A percentile compares a stretch with the other conserved stretches of the same genome.
These are phyloP conservation scores for Ajuga reptans DNA, from an alignment of 305 asterid species.

Conservation along the genomic window DNA sequence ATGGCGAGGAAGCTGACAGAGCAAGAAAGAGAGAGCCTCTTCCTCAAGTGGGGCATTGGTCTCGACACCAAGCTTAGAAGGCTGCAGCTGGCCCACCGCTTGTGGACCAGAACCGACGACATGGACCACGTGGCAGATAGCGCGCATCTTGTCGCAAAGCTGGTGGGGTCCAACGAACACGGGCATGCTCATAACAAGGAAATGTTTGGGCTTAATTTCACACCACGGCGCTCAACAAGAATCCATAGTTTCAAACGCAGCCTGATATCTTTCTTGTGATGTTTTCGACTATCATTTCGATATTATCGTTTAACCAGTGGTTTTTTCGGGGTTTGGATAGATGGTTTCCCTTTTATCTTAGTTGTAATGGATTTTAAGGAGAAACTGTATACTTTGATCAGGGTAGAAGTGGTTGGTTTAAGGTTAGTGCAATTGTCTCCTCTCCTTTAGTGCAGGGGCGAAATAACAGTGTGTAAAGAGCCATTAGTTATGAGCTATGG, in stretches of 20 bases:
- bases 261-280: slow-evolving; percentile 49
- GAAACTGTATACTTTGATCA: background rate
- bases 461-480: no score
- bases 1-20: slow-evolving; percentile 70
- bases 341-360: background rate
- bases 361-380: slow-evolving; percentile 14
- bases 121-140: slow-evolving; percentile 64
- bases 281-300: background rate
- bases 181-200: slow-evolving; percentile 56
- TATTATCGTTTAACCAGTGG: background rate
- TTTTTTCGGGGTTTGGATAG: background rate
- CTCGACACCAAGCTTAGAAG: slow-evolving; percentile 60
- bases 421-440: slow-evolving; percentile 13
- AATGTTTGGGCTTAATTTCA: slow-evolving; percentile 75
- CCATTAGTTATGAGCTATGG: no score
- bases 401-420: slow-evolving; percentile 17
- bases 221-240: slow-evolving; percentile 47
- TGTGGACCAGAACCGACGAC: slow-evolving; percentile 65
- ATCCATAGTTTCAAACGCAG: slow-evolving; percentile 53
- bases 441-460: background rate
- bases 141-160: slow-evolving; percentile 64
- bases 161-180: slow-evolving; percentile 48
- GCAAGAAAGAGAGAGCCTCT: slow-evolving; percentile 61
- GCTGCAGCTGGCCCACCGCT: slow-evolving; percentile 52
- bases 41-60: slow-evolving; percentile 69